Percentiles rank a stretch among this genome's conserved stretches.
These are phyloP conservation scores for Draba incana DNA, from an alignment of 345 rosid genomes.

Conservation along the genomic window DNA sequence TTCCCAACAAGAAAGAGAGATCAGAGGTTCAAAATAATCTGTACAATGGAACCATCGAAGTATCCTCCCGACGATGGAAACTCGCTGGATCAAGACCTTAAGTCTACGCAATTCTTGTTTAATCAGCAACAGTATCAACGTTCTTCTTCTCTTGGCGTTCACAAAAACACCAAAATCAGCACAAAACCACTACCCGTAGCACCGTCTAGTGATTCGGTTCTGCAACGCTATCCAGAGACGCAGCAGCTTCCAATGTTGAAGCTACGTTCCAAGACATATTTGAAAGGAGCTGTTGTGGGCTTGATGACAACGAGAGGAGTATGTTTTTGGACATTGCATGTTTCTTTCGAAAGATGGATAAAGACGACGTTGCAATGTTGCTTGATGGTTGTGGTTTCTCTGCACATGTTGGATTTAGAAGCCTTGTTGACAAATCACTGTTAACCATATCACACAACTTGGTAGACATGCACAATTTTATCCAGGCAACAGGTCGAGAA, in stretches of 20 bases:
- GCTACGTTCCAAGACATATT: constrained; percentile 39
- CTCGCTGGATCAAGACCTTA: neutral
- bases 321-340: constrained; percentile 49
- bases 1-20: neutral
- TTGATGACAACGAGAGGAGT: constrained; percentile 40
- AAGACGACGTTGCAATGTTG: constrained; percentile 31
- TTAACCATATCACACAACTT: constrained; percentile 20
- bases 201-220: neutral
- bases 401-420: constrained; percentile 35
- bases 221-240: neutral
- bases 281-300: constrained; percentile 41
- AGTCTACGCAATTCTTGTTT: too few relatives aligned
- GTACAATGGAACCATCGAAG: constrained; percentile 41
- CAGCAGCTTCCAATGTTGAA: neutral
- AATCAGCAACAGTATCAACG: too few relatives aligned
- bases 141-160: constrained; percentile 49
- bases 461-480: constrained; percentile 33
- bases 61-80: constrained; percentile 23
- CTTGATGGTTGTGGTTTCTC: constrained; percentile 46
- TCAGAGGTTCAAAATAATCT: too few relatives aligned
- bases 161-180: constrained; percentile 52
- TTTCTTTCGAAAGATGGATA: constrained; percentile 38
- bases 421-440: constrained; percentile 46
- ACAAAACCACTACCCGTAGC: constrained; percentile 33
- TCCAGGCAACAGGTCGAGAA: constrained; percentile 43